phyloP scores from a whole-genome alignment of 2,329 filamentous ascomycete genomes.

The Coniochaeta prunicola region DNA sequence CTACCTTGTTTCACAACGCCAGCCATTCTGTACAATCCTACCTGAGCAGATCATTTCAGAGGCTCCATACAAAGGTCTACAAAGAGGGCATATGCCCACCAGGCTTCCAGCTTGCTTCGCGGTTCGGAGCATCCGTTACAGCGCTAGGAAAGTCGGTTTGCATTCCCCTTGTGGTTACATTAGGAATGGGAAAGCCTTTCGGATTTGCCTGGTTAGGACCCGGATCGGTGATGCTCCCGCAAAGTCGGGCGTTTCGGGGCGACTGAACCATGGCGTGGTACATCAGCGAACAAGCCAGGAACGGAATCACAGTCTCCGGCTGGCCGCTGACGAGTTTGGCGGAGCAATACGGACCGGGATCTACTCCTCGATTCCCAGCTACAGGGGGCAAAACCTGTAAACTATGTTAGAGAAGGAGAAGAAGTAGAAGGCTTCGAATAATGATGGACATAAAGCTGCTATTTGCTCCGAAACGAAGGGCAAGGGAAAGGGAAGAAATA shows the following conservation, averaged over 20 bases:
- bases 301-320: neutral
- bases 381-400: too few species aligned
- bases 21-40: neutral
- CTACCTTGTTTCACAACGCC: neutral
- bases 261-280: neutral
- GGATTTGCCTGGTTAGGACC: neutral
- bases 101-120: neutral
- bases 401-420: too few species aligned
- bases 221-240: neutral
- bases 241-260: neutral
- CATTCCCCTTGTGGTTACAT: neutral
- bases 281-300: neutral
- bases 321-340: neutral
- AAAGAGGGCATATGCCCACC: neutral
- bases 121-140: neutral
- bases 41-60: neutral
- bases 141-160: slow-evolving; percentile 1
- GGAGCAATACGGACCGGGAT: neutral
- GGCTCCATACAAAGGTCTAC: neutral
- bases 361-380: too few species aligned
- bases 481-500: too few species aligned
- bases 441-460: too few species aligned
- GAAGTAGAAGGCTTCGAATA: too few species aligned
- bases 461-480: too few species aligned
- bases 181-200: neutral